Evolutionary conservation across 768 basidiomycete species (phyloP).

Genomic region (Leccinum broughii): DNA sequence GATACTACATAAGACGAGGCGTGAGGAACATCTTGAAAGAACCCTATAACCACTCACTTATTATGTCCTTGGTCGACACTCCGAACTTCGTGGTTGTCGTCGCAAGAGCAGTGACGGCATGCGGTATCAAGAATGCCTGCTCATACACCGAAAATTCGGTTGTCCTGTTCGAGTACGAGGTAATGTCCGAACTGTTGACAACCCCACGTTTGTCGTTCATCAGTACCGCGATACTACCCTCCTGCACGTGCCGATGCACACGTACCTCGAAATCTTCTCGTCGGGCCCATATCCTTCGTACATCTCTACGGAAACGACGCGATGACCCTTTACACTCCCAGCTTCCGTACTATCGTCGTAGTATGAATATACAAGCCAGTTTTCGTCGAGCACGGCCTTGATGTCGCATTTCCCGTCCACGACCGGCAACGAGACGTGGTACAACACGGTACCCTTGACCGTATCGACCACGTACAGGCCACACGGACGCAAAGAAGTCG

Average conservation of each 20-base stretch:
- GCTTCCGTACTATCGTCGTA: conserved; percentile 59
- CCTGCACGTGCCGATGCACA: conserved; percentile 4
- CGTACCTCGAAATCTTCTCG: conserved; percentile 72
- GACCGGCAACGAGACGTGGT: conserved; percentile 58
- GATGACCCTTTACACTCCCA: conserved; percentile 61
- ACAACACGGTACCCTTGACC: conserved; percentile 74
- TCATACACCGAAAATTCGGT: conserved; percentile 59
- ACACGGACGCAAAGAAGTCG: conserved; percentile 39
- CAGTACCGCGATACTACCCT: neutral
- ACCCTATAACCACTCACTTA: conserved; percentile 53
- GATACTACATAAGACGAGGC: conserved; percentile 54
- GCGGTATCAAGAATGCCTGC: conserved; percentile 69
- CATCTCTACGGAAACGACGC: conserved; percentile 81
- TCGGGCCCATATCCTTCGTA: conserved; percentile 76
- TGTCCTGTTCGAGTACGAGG: conserved; percentile 55
- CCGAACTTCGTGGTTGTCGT: conserved; percentile 89
- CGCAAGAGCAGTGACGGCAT: conserved; percentile 65
- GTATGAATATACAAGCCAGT: conserved; percentile 92
- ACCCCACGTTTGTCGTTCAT: neutral
- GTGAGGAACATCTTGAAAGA: conserved; percentile 1
- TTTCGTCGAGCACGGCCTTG: conserved; percentile 73
- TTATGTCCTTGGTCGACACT: conserved; percentile 81
- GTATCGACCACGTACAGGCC: conserved; percentile 78
- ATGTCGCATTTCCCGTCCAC: conserved; percentile 56
- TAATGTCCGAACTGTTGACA: conserved; percentile 48